Conservation (phyloP, 345 rosid species). For the Bretschneidera sinensis region DNA sequence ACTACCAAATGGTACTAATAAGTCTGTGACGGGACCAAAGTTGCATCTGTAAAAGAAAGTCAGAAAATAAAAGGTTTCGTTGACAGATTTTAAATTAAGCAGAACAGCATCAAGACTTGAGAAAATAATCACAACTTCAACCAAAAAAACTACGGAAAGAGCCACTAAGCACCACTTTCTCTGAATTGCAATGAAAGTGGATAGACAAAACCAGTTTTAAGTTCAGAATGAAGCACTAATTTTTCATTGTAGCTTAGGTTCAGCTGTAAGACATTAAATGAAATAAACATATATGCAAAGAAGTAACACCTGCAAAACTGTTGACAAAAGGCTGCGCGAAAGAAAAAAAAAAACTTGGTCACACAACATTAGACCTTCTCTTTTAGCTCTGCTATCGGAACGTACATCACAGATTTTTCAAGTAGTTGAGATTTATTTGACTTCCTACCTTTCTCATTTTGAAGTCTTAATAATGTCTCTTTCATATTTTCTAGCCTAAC, state of each 20-base stretch:
- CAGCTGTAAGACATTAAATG: not conserved
- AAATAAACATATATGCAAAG: not conserved
- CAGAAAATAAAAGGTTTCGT: too few species aligned
- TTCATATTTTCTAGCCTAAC: conserved; percentile 47
- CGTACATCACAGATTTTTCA: conserved; percentile 50
- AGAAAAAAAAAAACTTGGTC: not conserved
- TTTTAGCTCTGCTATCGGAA: conserved; percentile 65
- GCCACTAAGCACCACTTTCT: too few species aligned
- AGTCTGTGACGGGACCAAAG: too few species aligned
- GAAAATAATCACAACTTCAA: too few species aligned
- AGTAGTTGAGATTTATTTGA: conserved; percentile 19
- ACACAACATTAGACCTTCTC: conserved; percentile 37
- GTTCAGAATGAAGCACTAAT: not conserved
- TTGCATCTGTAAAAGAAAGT: too few species aligned
- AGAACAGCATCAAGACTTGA: too few species aligned
- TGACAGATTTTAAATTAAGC: too few species aligned
- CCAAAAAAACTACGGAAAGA: too few species aligned
- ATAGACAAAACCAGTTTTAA: too few species aligned
- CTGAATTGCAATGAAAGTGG: too few species aligned
- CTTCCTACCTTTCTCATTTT: conserved; percentile 36
- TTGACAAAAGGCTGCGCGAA: too few species aligned
- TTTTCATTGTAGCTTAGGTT: not conserved
- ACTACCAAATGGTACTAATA: too few species aligned
- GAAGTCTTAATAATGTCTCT: conserved; percentile 37
- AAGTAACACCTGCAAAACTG: not conserved